Evolutionary conservation across 1,284 basidiomycete species (phyloP).

Genomic region (Austropuccinia psidii): DNA sequence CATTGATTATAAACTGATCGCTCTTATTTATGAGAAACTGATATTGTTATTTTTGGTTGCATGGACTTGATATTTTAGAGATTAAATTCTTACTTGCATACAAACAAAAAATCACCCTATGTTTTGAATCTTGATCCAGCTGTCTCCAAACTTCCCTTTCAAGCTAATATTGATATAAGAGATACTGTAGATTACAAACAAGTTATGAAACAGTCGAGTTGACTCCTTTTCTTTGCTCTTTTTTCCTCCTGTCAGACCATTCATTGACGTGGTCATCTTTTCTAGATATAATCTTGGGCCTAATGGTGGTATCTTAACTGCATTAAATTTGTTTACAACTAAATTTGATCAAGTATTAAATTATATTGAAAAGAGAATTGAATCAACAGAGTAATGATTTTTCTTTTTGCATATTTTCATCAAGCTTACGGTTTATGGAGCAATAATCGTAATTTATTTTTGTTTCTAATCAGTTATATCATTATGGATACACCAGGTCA

Average conservation of each 20-base stretch:
- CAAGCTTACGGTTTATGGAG: neutral
- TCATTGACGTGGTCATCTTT: neutral
- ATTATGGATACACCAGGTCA: conserved; percentile 97
- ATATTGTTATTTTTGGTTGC: neutral
- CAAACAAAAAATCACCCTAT: conserved; percentile 64
- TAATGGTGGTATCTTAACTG: conserved; percentile 94
- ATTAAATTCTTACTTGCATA: conserved; percentile 76
- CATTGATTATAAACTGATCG: neutral
- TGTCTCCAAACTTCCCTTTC: conserved; percentile 79
- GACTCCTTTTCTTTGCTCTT: neutral
- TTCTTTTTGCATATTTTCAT: neutral
- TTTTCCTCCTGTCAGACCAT: neutral
- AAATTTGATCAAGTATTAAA: conserved; percentile 97
- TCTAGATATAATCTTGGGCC: conserved; percentile 94
- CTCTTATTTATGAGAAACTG: conserved; percentile 4
- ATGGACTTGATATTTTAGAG: conserved; percentile 53
- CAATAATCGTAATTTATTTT: neutral
- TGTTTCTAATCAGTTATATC: conserved; percentile 61
- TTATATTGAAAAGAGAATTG: conserved; percentile 81
- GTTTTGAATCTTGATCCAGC: conserved; percentile 97
- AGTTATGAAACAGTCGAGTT: conserved; percentile 96
- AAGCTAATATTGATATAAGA: conserved; percentile 94
- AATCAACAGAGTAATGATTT: conserved; percentile 68
- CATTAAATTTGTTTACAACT: conserved; percentile 95
- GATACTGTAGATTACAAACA: conserved; percentile 96